Evolutionary conservation across 805 yeast genomes (phyloP).

Genomic region (Candida ficus): DNA sequence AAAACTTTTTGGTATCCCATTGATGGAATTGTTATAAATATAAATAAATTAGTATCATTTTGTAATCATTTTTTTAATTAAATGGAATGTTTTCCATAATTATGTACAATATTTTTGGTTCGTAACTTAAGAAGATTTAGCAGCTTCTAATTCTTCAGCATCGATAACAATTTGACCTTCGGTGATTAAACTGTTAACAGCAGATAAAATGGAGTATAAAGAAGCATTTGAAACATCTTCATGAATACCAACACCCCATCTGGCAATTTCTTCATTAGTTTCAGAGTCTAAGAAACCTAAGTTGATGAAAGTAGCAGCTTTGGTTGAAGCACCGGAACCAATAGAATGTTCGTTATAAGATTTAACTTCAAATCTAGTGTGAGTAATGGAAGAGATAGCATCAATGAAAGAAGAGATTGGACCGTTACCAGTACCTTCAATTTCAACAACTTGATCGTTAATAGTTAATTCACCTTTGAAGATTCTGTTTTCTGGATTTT

Average conservation of each 20-base stretch:
- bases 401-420: slow-evolving; percentile 71
- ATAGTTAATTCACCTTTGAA: slow-evolving; percentile 38
- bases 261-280: slow-evolving; percentile 34
- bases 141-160: slow-evolving; percentile 12
- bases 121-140: slow-evolving; percentile 9
- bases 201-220: slow-evolving; percentile 59
- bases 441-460: slow-evolving; percentile 27
- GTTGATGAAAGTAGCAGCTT: slow-evolving; percentile 74
- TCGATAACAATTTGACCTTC: slow-evolving; percentile 18
- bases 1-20: too few species aligned
- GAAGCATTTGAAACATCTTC: slow-evolving; percentile 89
- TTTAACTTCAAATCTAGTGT: slow-evolving; percentile 53
- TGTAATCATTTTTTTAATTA: too few species aligned
- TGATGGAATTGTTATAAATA: too few species aligned
- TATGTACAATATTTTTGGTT: too few species aligned
- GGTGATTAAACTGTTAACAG: slow-evolving; percentile 41
- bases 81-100: too few species aligned
- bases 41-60: too few species aligned
- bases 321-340: slow-evolving; percentile 64
- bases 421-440: slow-evolving; percentile 68
- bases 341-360: slow-evolving; percentile 69
- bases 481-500: slow-evolving; percentile 36
- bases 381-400: slow-evolving; percentile 51
- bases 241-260: slow-evolving; percentile 92
- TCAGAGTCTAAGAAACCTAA: slow-evolving; percentile 41